Conservation (phyloP, 352 stramenopile species). For the Phytophthora citrophthora region DNA sequence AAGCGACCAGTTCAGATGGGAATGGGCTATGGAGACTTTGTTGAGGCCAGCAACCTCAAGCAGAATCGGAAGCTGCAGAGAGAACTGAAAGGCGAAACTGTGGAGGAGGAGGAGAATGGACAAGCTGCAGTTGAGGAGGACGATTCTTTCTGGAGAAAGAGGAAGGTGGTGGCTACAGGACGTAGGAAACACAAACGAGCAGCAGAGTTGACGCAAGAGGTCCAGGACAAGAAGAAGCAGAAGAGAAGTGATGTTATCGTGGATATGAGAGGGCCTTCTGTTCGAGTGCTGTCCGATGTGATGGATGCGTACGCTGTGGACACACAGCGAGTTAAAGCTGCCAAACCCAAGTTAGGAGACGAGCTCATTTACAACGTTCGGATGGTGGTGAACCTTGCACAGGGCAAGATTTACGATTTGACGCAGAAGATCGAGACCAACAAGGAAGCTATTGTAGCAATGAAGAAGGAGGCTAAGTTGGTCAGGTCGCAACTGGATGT, state of each 20-base stretch:
- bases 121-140: slow-evolving; percentile 54
- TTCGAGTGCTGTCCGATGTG: slow-evolving; percentile 74
- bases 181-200: slow-evolving; percentile 67
- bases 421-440: slow-evolving; percentile 74
- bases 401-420: slow-evolving; percentile 80
- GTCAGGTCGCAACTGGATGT: slow-evolving; percentile 64
- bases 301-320: slow-evolving; percentile 70
- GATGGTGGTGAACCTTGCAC: slow-evolving; percentile 86
- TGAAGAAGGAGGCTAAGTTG: slow-evolving; percentile 75
- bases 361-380: slow-evolving; percentile 93
- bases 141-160: slow-evolving; percentile 84
- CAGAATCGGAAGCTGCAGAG: slow-evolving; percentile 93
- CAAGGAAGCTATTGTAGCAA: slow-evolving; percentile 47
- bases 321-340: slow-evolving; percentile 44
- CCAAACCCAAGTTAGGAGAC: slow-evolving; percentile 82
- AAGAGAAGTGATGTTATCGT: slow-evolving; percentile 77
- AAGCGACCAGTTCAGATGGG: slow-evolving; percentile 92
- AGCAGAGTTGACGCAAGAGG: slow-evolving; percentile 65
- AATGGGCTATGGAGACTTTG: slow-evolving; percentile 94
- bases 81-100: slow-evolving; percentile 86
- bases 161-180: slow-evolving; percentile 43
- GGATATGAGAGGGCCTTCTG: slow-evolving; percentile 89
- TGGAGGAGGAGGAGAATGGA: slow-evolving; percentile 43
- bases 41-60: slow-evolving; percentile 92
- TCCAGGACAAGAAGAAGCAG: slow-evolving; percentile 43